Evolutionary conservation across 2,329 filamentous ascomycete species (phyloP), one percentile per base, ranked within the genome.

Genomic region (Ascocoryne sarcoides): DNA sequence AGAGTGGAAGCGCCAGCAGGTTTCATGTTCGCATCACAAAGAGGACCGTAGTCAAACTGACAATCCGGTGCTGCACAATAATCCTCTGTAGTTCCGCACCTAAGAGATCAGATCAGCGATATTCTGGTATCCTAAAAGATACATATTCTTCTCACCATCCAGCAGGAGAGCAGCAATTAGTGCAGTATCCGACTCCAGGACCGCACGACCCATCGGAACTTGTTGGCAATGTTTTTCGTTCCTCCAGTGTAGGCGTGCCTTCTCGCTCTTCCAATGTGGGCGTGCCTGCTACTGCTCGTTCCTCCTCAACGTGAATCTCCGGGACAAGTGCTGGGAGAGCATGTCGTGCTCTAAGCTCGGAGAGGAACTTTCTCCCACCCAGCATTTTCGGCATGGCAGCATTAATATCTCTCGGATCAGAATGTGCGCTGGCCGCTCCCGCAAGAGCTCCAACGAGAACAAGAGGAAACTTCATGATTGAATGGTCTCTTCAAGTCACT

Each of bases 11-110:
- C 62, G 1, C 78, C 78, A 47, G 69, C 44, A 37, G 74, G 67
- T 49, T 64, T 65, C 20, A 62, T 54, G 49, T 81, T 80, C 40
- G 70, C 76, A 48, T 80, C 76, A 48, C 78, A 82, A 3, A 61
- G 69, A 15, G 75, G 66, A n/a, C 75, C 75, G 48, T 74, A 79
- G 48, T 70, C 60, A 51, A 79, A 73, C 54, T 75, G 68, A 53
- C 78, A 82, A 39, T 76, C 70, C 2, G 78, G 78, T 15, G 75
- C 70, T 20, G 67, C 66, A 60, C 78, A 82, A 59, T 78, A 76
- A 2, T 72, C 67, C 9, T 36, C 31, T 8, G 46, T 47, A 26
- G 37, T 45, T 10, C 54, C 54, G 30, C 54, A 57, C 33, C 46
- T n/a, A n/a, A n/a, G n/a, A n/a, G n/a, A n/a, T n/a, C n/a, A n/a